Conservation (phyloP, 805 yeast species). For the Clavispora vitiphila region DNA sequence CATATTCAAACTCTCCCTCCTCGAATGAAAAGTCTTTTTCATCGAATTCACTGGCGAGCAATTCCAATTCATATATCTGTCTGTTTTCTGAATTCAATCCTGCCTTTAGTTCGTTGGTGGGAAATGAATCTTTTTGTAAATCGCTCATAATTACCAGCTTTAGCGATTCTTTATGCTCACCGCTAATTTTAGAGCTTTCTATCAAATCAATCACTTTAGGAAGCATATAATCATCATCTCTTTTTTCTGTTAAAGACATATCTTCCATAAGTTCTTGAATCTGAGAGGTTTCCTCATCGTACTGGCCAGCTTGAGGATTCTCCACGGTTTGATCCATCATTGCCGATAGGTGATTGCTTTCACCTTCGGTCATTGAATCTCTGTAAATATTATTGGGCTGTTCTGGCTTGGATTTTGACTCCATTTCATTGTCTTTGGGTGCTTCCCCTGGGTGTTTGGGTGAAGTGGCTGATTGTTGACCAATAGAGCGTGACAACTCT, state of each 20-base stretch:
- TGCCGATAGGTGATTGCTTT: neutral
- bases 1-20: slow-evolving; percentile 5
- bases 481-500: neutral
- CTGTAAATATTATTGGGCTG: too few relatives aligned
- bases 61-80: slow-evolving; percentile 43
- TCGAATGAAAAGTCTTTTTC: slow-evolving; percentile 11
- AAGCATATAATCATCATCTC: neutral
- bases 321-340: neutral
- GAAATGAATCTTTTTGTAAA: slow-evolving; percentile 6
- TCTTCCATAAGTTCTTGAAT: slow-evolving; percentile 1
- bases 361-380: too few relatives aligned
- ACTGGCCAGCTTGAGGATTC: neutral
- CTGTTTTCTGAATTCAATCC: neutral
- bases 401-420: too few relatives aligned
- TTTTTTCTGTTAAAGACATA: neutral
- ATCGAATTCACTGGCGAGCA: slow-evolving; percentile 48
- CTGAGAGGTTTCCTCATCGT: slow-evolving; percentile 1
- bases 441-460: too few relatives aligned
- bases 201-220: neutral
- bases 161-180: neutral
- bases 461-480: too few relatives aligned
- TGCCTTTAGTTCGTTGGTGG: neutral
- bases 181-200: neutral
- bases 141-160: neutral
- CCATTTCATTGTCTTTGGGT: too few relatives aligned